These are phyloP conservation scores for Solanum dulcamara DNA, from an alignment of 257 asterid species.

Conservation along the genomic window DNA sequence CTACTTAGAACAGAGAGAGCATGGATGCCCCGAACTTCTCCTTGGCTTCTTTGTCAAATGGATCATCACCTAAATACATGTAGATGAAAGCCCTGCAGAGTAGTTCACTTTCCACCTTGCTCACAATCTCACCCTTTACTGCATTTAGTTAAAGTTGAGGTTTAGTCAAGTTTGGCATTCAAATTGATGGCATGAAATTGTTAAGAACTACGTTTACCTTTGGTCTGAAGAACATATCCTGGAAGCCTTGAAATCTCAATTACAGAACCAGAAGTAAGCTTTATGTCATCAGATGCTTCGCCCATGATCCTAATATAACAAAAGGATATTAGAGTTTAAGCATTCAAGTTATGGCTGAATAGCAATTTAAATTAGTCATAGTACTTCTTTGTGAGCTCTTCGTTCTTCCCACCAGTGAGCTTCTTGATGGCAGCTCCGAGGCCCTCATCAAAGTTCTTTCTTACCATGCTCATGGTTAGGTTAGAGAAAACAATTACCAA, in stretches of 20 bases:
- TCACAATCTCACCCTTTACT: slow-evolving; percentile 52
- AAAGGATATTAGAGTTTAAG: slow-evolving; percentile 5
- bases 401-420: slow-evolving; percentile 58
- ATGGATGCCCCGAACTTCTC: slow-evolving; percentile 53
- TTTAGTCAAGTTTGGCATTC: background rate
- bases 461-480: slow-evolving; percentile 70
- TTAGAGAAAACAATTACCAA: slow-evolving; percentile 51
- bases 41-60: slow-evolving; percentile 66
- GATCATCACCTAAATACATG: slow-evolving; percentile 65
- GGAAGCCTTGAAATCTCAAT: slow-evolving; percentile 73
- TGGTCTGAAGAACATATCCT: slow-evolving; percentile 64
- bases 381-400: slow-evolving; percentile 55
- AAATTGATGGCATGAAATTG: background rate
- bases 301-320: slow-evolving; percentile 52
- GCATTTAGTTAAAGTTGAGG: slow-evolving; percentile 12
- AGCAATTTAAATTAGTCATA: background rate
- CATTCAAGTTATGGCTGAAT: background rate
- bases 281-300: slow-evolving; percentile 53
- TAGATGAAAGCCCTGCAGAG: slow-evolving; percentile 62
- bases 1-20: slow-evolving; percentile 34
- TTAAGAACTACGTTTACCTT: slow-evolving; percentile 21
- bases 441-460: slow-evolving; percentile 58
- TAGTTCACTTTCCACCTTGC: slow-evolving; percentile 58
- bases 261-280: slow-evolving; percentile 53
- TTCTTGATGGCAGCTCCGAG: slow-evolving; percentile 67